Percentiles rank a stretch among this genome's conserved stretches.
phyloP scores from a whole-genome alignment of 1,139 yeast genomes.

The Hansenula lynferdii region DNA sequence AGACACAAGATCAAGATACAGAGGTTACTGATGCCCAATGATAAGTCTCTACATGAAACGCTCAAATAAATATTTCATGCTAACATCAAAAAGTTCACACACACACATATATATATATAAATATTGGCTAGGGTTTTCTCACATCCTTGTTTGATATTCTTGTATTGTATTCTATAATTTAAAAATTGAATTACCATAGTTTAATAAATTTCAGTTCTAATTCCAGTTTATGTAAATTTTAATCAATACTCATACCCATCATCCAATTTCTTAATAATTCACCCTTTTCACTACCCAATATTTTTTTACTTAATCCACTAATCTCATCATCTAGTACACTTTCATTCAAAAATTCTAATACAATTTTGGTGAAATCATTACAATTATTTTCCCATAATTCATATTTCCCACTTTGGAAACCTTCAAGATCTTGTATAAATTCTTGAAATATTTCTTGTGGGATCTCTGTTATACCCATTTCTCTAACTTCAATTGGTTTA shows the following conservation, averaged over 20 bases:
- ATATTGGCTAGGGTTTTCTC: too few species aligned
- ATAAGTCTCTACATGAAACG: too few species aligned
- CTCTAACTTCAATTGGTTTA: background rate
- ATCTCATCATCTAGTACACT: slow-evolving; percentile 1
- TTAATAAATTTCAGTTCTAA: background rate
- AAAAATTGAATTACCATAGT: background rate
- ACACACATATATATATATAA: too few species aligned
- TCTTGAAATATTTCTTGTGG: slow-evolving; percentile 1
- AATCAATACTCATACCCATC: background rate
- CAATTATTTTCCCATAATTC: slow-evolving; percentile 1
- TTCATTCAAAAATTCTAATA: background rate
- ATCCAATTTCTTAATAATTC: background rate
- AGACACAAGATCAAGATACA: background rate
- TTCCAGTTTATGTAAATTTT: background rate
- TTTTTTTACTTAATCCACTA: background rate
- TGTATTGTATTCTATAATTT: background rate
- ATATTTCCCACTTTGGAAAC: background rate
- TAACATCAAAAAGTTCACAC: too few species aligned
- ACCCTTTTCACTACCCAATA: background rate
- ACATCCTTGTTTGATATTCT: background rate
- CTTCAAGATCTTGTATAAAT: background rate
- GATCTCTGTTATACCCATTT: background rate
- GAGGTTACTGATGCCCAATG: background rate
- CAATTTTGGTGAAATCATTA: slow-evolving; percentile 1
- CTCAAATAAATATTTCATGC: too few species aligned